phyloP scores from a whole-genome alignment of 148 eudicot species.

The Selenicereus undatus region DNA sequence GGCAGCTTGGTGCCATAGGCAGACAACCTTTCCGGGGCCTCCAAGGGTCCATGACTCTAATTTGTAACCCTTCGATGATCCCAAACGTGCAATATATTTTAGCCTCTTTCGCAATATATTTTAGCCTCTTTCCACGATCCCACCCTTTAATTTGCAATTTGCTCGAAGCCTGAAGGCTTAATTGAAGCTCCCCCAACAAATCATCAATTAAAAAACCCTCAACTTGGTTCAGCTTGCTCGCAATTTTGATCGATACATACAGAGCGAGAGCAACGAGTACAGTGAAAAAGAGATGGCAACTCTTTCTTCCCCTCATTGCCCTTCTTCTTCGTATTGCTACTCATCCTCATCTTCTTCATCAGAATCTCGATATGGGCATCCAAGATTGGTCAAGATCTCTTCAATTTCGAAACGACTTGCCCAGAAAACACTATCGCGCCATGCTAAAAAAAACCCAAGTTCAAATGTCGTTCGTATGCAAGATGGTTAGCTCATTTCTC shows the following conservation, averaged over 20 bases:
- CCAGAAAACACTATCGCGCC: conserved; percentile 26
- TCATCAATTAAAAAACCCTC: neutral
- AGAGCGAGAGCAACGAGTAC: neutral
- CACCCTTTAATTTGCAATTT: neutral
- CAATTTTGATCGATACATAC: conserved; percentile 1
- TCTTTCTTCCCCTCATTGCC: conserved; percentile 41
- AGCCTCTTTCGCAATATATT: neutral
- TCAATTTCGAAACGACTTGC: conserved; percentile 29
- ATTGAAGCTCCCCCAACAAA: neutral
- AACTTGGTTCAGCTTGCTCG: neutral
- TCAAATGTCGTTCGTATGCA: conserved; percentile 42
- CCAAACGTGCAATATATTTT: conserved; percentile 26
- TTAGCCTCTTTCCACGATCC: neutral
- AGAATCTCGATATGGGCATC: conserved; percentile 35
- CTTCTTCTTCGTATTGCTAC: conserved; percentile 33
- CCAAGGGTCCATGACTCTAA: neutral
- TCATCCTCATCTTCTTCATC: conserved; percentile 26
- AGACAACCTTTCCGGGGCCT: conserved; percentile 56
- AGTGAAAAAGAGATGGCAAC: conserved; percentile 38
- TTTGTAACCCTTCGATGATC: conserved; percentile 41
- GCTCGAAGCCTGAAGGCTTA: neutral
- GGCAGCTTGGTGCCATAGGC: neutral
- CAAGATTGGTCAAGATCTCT: conserved; percentile 26
- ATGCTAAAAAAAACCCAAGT: conserved; percentile 8
- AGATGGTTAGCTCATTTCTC: conserved; percentile 50